These are phyloP conservation scores for Nothomitra cinnamomea DNA, from an alignment of 2,329 filamentous ascomycete species.

Conservation along the genomic window DNA sequence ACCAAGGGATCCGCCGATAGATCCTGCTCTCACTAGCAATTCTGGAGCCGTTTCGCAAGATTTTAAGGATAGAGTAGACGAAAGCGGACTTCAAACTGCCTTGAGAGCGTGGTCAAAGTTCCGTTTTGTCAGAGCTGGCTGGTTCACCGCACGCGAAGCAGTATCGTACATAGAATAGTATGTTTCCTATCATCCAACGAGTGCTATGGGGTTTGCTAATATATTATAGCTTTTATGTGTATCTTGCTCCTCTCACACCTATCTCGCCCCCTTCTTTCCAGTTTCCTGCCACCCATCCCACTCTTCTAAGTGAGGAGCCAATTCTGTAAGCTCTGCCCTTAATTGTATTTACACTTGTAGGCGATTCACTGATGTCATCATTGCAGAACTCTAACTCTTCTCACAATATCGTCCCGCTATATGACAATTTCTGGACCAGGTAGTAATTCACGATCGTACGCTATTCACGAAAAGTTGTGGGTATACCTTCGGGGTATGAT, in stretches of 20 bases:
- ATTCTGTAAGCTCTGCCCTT: slow-evolving; percentile 52
- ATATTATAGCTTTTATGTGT: slow-evolving; percentile 59
- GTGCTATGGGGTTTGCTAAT: slow-evolving; percentile 6
- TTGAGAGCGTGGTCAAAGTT: slow-evolving; percentile 80
- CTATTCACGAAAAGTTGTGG: slow-evolving; percentile 93
- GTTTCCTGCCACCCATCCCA: slow-evolving; percentile 60
- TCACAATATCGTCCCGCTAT: slow-evolving; percentile 83
- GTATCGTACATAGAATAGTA: slow-evolving; percentile 90
- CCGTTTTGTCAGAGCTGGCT: slow-evolving; percentile 87
- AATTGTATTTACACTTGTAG: neutral
- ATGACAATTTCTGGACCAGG: slow-evolving; percentile 64
- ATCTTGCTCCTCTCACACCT: slow-evolving; percentile 79
- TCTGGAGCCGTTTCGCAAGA: neutral
- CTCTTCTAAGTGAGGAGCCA: slow-evolving; percentile 74
- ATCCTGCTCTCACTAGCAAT: slow-evolving; percentile 3
- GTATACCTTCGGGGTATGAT: slow-evolving; percentile 89
- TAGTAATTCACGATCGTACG: slow-evolving; percentile 66
- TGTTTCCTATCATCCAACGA: slow-evolving; percentile 17
- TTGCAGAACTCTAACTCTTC: slow-evolving; percentile 37
- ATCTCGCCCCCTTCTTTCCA: slow-evolving; percentile 86
- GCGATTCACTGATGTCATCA: neutral
- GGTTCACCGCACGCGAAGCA: slow-evolving; percentile 87
- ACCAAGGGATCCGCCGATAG: slow-evolving; percentile 3
- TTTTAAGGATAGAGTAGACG: slow-evolving; percentile 1
- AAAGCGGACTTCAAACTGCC: slow-evolving; percentile 30